Evolutionary conservation across 257 asterid genomes (phyloP).

Genomic region (Petunia axillaris): DNA sequence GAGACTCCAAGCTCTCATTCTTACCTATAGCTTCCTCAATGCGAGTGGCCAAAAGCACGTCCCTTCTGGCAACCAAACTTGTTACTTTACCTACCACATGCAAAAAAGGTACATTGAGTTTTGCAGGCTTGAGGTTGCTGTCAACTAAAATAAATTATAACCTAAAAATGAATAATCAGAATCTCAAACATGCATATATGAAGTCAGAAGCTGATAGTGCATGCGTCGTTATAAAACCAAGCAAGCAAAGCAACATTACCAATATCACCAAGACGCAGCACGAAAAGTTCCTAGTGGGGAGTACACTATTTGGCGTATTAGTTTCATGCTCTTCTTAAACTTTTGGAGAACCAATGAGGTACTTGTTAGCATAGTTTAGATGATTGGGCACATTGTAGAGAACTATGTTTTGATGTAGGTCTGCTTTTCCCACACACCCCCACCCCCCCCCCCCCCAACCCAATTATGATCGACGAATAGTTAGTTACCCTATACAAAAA

Average conservation of each 20-base stretch:
- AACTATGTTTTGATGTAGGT: not conserved
- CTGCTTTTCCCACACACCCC: not conserved
- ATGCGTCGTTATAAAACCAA: constrained; percentile 10
- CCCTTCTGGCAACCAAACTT: constrained; percentile 75
- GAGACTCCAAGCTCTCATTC: constrained; percentile 92
- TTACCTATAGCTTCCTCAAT: constrained; percentile 86
- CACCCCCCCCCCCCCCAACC: no score
- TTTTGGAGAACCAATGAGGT: not conserved
- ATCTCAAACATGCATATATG: not conserved
- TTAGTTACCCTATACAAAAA: not conserved
- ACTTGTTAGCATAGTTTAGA: not conserved
- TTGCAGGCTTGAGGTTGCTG: constrained; percentile 19
- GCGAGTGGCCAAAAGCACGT: constrained; percentile 61
- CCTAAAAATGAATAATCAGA: not conserved
- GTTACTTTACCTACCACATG: constrained; percentile 81
- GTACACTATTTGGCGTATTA: not conserved
- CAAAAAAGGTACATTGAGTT: not conserved
- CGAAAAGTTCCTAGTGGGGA: not conserved
- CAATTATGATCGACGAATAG: not conserved
- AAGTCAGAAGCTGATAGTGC: not conserved
- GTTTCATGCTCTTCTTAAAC: not conserved
- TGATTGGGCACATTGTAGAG: not conserved
- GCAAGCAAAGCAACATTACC: not conserved
- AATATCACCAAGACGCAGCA: not conserved
- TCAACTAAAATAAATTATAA: not conserved